Conservation (phyloP, 371 early-diverging fungal species). For the Mucor plumbeus region DNA sequence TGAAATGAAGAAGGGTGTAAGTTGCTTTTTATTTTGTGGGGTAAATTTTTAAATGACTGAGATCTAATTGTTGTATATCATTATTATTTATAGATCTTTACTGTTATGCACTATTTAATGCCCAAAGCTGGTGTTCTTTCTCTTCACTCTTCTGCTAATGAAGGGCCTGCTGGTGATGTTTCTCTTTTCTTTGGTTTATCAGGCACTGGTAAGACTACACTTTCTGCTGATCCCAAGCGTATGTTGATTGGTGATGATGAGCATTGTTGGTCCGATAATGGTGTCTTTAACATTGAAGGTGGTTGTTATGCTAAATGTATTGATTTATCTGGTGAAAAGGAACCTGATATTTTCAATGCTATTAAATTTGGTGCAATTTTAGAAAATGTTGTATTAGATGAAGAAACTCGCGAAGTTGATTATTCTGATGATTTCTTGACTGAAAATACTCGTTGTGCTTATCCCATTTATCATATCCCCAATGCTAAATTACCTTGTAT, state of each 20-base stretch:
- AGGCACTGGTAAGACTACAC: constrained; percentile 98
- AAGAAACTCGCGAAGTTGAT: constrained; percentile 84
- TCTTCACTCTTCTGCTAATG: constrained; percentile 96
- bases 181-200: constrained; percentile 98
- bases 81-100: constrained; percentile 90
- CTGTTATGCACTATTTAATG: constrained; percentile 94
- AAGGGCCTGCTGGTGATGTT: constrained; percentile 90
- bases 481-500: constrained; percentile 96
- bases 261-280: constrained; percentile 97
- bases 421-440: constrained; percentile 84
- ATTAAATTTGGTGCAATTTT: constrained; percentile 92
- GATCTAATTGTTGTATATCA: constrained; percentile 83
- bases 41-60: constrained; percentile 65
- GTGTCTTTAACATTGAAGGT: constrained; percentile 98
- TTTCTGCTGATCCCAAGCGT: constrained; percentile 94
- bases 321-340: constrained; percentile 93
- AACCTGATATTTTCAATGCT: constrained; percentile 97
- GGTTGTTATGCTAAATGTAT: constrained; percentile 99
- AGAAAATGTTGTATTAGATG: constrained; percentile 94
- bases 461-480: constrained; percentile 95
- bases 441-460: constrained; percentile 98
- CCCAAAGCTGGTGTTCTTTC: constrained; percentile 90
- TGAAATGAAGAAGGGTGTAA: constrained; percentile 98
- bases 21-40: constrained; percentile 14
- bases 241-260: constrained; percentile 97